Evolutionary conservation across 73 alveolate genomes (phyloP), one percentile per base, ranked within the genome.

Genomic region (Paramecium sexaurelia): DNA sequence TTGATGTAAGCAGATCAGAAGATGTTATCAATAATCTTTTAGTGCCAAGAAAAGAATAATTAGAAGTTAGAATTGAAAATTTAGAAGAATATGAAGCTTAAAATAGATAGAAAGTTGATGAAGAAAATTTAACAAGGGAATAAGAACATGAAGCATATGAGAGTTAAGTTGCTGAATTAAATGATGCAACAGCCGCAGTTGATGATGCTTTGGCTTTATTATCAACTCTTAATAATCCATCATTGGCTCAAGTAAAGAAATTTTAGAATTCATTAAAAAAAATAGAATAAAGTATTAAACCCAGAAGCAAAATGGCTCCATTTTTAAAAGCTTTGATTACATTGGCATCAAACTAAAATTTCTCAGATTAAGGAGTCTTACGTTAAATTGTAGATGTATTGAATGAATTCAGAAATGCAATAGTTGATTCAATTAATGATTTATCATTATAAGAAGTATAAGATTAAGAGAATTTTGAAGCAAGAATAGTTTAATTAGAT

Each of bases 231-330:
- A 40, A 32, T 19, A 78, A 78, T 10, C 90, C 90, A 78, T 78
- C 90, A 78, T 24, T 78, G 19, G 43, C 55, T 24, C 41, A 78
- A 78, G 90, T 78, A 7, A 78, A 78, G 90, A 78, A 78, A 7
- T 78, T 78, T 61, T 78, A 78, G 17, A 78, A 78, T 45, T 78
- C 90, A n/a, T 47, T 78, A n/a, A 78, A 78, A 20, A 78, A 78
- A 61, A 78, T 78, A 20, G 90, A 78, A 45, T 41, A 22, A 9
- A 78, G 55, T 32, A 78, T 78, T 7, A 78, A 78, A 29, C 40
- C 75, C n/a, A 78, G 71, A 43, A 41, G 61, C 41, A 78, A 78
- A 55, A 78, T 78, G 90, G 90, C 90, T 45, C 90, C 90, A 40
- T 78, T 78, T 39, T 43, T 78, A 29, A 78, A 78, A 33, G 90